phyloP scores from a whole-genome alignment of 768 basidiomycete genomes.

The Leccinum boreale region DNA sequence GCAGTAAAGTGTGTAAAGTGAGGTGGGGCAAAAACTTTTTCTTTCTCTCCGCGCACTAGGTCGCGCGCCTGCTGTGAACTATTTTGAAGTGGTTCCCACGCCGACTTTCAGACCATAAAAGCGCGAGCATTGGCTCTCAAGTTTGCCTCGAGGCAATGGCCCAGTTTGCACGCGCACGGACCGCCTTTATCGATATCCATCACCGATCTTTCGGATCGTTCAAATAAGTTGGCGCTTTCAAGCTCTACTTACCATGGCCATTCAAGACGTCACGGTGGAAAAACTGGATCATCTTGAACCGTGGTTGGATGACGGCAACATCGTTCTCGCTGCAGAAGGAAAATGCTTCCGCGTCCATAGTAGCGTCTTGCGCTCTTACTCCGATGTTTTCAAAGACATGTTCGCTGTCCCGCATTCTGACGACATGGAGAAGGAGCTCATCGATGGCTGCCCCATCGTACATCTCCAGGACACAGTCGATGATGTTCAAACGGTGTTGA shows the following conservation, averaged over 20 bases:
- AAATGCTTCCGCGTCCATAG: conserved; percentile 34
- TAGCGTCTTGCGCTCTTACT: conserved; percentile 23
- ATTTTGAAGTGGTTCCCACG: no score
- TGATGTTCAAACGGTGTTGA: conserved; percentile 17
- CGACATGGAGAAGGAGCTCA: background rate
- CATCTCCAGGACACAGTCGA: conserved; percentile 10
- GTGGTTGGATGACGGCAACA: conserved; percentile 32
- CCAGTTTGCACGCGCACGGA: background rate
- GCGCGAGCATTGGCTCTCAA: background rate
- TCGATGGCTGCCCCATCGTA: conserved; percentile 23
- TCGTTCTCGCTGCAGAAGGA: conserved; percentile 24
- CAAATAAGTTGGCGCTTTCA: background rate
- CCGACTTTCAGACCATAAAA: no score
- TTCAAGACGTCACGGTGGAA: background rate
- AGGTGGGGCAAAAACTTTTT: no score
- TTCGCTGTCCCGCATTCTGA: conserved; percentile 13
- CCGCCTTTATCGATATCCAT: background rate
- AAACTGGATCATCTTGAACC: conserved; percentile 9
- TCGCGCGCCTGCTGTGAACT: no score
- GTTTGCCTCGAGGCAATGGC: background rate
- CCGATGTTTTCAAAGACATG: conserved; percentile 32
- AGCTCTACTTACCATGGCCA: background rate
- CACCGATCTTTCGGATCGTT: background rate
- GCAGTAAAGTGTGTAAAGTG: no score
- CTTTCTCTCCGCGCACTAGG: no score